A percentile compares a stretch with the other conserved stretches of the same genome.
These are phyloP conservation scores for Ganoderma meredithae DNA, from an alignment of 1,284 basidiomycete species.

Conservation along the genomic window DNA sequence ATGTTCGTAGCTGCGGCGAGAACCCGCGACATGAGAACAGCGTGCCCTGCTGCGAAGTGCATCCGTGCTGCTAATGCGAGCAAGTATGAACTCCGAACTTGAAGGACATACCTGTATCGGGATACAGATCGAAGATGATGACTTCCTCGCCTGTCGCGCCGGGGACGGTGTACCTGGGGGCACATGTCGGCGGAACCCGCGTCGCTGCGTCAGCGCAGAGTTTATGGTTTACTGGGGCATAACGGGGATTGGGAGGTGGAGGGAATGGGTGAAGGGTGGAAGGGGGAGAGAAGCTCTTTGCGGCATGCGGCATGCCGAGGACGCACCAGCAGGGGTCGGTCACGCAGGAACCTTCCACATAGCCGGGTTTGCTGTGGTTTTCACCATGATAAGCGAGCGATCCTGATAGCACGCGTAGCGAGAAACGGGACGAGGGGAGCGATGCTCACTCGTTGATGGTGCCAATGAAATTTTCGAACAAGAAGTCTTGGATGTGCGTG, in stretches of 20 bases:
- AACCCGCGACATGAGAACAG: not conserved
- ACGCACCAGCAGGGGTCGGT: slow-evolving; percentile 62
- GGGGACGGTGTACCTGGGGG: slow-evolving; percentile 50
- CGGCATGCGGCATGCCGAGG: not conserved
- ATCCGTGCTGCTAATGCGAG: not conserved
- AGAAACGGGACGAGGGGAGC: not conserved
- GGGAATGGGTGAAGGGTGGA: too few species aligned
- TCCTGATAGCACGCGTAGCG: not conserved
- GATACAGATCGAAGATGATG: slow-evolving; percentile 63
- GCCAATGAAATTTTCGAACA: slow-evolving; percentile 62
- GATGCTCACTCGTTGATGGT: slow-evolving; percentile 57
- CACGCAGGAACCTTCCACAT: slow-evolving; percentile 64
- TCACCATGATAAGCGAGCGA: not conserved
- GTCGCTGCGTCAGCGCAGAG: not conserved
- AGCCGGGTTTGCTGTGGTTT: slow-evolving; percentile 48
- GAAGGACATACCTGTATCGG: slow-evolving; percentile 50
- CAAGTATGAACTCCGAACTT: not conserved
- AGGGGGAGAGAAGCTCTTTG: too few species aligned
- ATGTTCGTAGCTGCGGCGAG: slow-evolving; percentile 52
- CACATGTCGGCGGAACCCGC: not conserved
- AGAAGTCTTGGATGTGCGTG: slow-evolving; percentile 61
- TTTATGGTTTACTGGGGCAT: too few species aligned
- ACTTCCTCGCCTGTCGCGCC: slow-evolving; percentile 67
- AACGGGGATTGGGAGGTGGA: too few species aligned
- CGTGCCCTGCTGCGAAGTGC: not conserved